Evolutionary conservation across 805 yeast species (phyloP).

Genomic region (Kazachstania martiniae): DNA sequence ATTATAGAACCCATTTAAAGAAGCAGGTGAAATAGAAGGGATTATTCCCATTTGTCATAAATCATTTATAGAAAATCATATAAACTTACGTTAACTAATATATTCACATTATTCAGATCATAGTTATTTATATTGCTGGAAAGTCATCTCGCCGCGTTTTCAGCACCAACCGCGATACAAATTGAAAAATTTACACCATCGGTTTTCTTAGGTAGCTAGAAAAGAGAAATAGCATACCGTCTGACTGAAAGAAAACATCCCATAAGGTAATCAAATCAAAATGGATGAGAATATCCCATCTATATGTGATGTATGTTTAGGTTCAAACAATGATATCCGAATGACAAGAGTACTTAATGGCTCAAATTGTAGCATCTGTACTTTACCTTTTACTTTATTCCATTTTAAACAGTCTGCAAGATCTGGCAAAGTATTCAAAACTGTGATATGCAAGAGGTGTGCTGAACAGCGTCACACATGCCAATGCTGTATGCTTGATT

Average conservation of each 20-base stretch:
- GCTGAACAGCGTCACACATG: slow-evolving; percentile 74
- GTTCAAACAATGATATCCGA: slow-evolving; percentile 32
- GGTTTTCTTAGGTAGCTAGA: no score
- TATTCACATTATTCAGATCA: no score
- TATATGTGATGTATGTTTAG: slow-evolving; percentile 66
- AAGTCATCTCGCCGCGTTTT: no score
- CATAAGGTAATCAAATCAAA: no score
- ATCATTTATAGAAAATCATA: no score
- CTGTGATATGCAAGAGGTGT: slow-evolving; percentile 71
- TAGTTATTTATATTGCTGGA: no score
- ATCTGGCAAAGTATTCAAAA: slow-evolving; percentile 37
- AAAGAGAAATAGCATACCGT: no score
- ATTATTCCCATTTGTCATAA: no score
- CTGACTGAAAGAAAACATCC: no score
- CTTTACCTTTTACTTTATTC: slow-evolving; percentile 73
- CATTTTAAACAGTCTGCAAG: slow-evolving; percentile 37
- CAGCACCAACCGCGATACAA: no score
- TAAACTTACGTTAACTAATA: no score
- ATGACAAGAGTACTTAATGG: slow-evolving; percentile 64
- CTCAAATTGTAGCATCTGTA: slow-evolving; percentile 76
- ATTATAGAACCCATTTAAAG: slow-evolving; percentile 69
- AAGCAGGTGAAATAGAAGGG: slow-evolving; percentile 16
- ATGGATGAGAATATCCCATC: slow-evolving; percentile 3
- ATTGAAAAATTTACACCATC: no score
- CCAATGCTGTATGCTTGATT: slow-evolving; percentile 77